These are phyloP conservation scores for Vitis vinifera DNA, from an alignment of 164 flowering plant species.

Conservation along the genomic window ASM3070453v1 NC_081811.1:24498501-24499000, in stretches of 20 bases:
- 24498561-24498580: conserved; percentile 97
- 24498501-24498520: conserved; percentile 82
- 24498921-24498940: too few species aligned
- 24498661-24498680: too few species aligned
- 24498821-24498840: conserved; percentile 85
- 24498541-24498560: conserved; percentile 92
- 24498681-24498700: conserved; percentile 45
- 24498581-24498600: conserved; percentile 95
- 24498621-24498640: too few species aligned
- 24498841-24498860: conserved; percentile 71
- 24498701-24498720: conserved; percentile 97
- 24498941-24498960: too few species aligned
- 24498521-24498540: conserved; percentile 91
- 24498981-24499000: too few species aligned
- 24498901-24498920: neutral
- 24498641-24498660: too few species aligned
- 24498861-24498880: conserved; percentile 57
- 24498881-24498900: conserved; percentile 3
- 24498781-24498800: conserved; percentile 91
- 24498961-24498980: too few species aligned
- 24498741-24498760: conserved; percentile 95
- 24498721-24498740: conserved; percentile 91
- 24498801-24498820: conserved; percentile 88
- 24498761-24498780: conserved; percentile 90
- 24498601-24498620: neutral